Percentiles rank a stretch among this genome's conserved stretches.
These are phyloP conservation scores for Hypsizygus ulmarius DNA, from an alignment of 1,284 basidiomycete genomes.

Conservation along the genomic window DNA sequence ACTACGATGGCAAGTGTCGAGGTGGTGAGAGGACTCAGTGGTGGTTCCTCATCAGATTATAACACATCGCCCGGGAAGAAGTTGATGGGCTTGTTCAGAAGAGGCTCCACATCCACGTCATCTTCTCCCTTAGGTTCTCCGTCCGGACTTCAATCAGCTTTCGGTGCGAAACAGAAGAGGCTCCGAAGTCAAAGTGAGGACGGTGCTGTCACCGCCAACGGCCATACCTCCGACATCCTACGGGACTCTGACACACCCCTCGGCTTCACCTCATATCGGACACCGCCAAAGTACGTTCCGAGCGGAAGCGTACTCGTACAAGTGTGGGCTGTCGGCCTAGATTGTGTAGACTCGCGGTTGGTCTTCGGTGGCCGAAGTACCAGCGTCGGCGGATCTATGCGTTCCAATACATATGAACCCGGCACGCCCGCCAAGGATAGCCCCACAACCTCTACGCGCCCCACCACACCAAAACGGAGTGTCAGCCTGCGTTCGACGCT, in stretches of 20 bases:
- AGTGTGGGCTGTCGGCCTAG: constrained; percentile 81
- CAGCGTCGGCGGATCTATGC: background rate
- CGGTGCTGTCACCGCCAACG: constrained; percentile 8
- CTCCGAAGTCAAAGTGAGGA: constrained; percentile 15
- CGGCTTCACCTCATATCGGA: constrained; percentile 50
- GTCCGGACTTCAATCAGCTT: constrained; percentile 6
- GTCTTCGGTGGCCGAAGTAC: constrained; percentile 46
- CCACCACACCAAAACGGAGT: constrained; percentile 21
- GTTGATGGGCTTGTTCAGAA: constrained; percentile 20
- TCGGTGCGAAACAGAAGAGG: constrained; percentile 2
- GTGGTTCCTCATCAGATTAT: constrained; percentile 4
- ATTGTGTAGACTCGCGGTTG: constrained; percentile 63
- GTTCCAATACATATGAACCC: background rate
- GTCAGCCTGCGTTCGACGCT: constrained; percentile 23
- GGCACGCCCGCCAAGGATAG: constrained; percentile 1
- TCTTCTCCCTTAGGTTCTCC: constrained; percentile 4
- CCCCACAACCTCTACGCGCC: constrained; percentile 6
- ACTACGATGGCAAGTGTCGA: constrained; percentile 85
- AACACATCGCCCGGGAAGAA: constrained; percentile 16
- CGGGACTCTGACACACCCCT: constrained; percentile 20
- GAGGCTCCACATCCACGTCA: constrained; percentile 13
- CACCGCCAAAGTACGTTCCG: constrained; percentile 71
- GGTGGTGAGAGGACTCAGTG: constrained; percentile 57
- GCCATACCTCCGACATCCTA: constrained; percentile 4
- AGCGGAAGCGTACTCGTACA: constrained; percentile 73